Evolutionary conservation across 2,329 filamentous ascomycete genomes (phyloP), one percentile per base, ranked within the genome.

Genomic region (Sporothrix dimorphospora): DNA sequence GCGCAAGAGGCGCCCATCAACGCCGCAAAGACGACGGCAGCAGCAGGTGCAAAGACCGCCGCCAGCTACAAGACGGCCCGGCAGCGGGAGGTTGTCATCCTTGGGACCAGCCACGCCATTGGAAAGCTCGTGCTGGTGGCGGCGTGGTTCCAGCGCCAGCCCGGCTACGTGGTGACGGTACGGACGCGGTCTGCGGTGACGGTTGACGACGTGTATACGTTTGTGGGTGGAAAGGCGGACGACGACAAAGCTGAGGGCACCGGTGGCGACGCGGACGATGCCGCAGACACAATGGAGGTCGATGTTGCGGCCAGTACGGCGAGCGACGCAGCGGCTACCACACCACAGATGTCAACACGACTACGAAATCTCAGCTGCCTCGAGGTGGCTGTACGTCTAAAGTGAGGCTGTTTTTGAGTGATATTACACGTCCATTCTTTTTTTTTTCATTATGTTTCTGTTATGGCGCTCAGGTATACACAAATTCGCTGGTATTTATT

Each of bases 51-150:
- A 2, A 16, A 38, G 6, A 14, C 57, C 12, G 57, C 34, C 34
- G n/a, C 40, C 12, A 65, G 5, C 75, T 66, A 75, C 74, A 74
- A 24, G 75, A 77, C 79, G 24, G 79, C 80, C 11, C 77, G 81
- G 21, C 78, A 79, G 45, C 77, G 79, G 34, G 76, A 78, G 16
- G 83, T 87, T 67, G 81, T 84, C 1, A 69, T 76, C 1, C 19
- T 74, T 79, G 91, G 88, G 8, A 90, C 90, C 0, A 91, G 91
- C 1, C 86, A 85, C 75, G 91, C 91, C 8, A 89, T 94, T 40
- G 83, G 86, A 74, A 89, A 89, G 79, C 87, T 87, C 0, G 79
- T 92, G 72, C 83, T 86, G 34, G 79, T 94, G 6, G 91, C 88
- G 0, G 79, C 87, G 45, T 91, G 88, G 83, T 93, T 93, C 75